Conservation (phyloP, 106 monocot species). For the Ottelia alismoides region DNA sequence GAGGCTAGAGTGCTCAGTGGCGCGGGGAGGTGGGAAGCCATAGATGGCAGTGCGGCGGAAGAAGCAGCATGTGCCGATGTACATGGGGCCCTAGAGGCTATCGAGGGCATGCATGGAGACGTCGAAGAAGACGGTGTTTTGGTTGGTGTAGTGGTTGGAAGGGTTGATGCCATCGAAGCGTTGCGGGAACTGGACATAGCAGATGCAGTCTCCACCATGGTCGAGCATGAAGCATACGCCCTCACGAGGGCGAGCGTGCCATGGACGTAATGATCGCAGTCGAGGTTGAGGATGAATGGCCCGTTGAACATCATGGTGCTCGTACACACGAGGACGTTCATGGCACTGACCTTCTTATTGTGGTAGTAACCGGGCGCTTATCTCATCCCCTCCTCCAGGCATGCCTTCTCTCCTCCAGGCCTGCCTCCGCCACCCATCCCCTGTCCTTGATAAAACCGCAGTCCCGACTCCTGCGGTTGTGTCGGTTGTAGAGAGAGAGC, state of each 20-base stretch:
- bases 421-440: too few species aligned
- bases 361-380: constrained; percentile 95
- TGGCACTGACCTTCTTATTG: constrained; percentile 98
- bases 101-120: constrained; percentile 93
- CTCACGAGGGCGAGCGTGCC: constrained; percentile 74
- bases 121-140: constrained; percentile 93
- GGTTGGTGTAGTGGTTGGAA: constrained; percentile 79
- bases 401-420: too few species aligned
- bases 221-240: constrained; percentile 99
- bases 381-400: too few species aligned
- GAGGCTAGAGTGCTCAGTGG: constrained; percentile 79
- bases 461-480: too few species aligned
- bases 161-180: constrained; percentile 92
- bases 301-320: constrained; percentile 95
- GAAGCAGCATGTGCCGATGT: constrained; percentile 89
- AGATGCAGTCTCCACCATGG: constrained; percentile 76
- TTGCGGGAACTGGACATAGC: constrained; percentile 96
- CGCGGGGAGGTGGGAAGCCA: constrained; percentile 67
- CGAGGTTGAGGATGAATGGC: constrained; percentile 85
- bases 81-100: constrained; percentile 92
- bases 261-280: constrained; percentile 92
- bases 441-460: too few species aligned
- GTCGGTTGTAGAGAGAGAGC: too few species aligned
- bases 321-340: constrained; percentile 83
- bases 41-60: constrained; percentile 85